Evolutionary conservation across 768 basidiomycete genomes (phyloP).

Genomic region (Strobilomyces dryophilus): DNA sequence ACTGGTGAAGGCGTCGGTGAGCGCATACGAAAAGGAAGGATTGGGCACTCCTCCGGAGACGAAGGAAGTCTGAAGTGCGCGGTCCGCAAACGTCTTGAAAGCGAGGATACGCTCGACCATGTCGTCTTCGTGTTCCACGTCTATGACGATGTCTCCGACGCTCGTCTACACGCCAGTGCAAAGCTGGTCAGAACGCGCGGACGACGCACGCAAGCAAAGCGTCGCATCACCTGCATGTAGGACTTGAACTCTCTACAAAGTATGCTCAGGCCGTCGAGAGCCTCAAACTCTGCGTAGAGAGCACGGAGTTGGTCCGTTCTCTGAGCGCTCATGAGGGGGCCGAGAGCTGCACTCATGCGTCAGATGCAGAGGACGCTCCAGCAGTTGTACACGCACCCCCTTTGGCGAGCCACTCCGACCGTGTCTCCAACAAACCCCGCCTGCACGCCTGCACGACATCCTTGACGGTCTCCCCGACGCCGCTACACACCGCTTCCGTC

Average conservation of each 20-base stretch:
- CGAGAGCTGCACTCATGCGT: slow-evolving; percentile 40
- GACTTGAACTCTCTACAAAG: slow-evolving; percentile 60
- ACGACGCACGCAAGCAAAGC: not conserved
- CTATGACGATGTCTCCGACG: slow-evolving; percentile 64
- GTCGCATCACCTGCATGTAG: slow-evolving; percentile 48
- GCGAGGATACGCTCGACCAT: slow-evolving; percentile 75
- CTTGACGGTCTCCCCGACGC: slow-evolving; percentile 44
- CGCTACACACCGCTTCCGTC: slow-evolving; percentile 43
- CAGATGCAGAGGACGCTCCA: slow-evolving; percentile 27
- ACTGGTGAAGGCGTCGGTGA: slow-evolving; percentile 63
- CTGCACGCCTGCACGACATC: slow-evolving; percentile 53
- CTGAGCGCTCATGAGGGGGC: slow-evolving; percentile 45
- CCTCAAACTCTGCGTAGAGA: slow-evolving; percentile 61
- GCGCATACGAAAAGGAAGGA: slow-evolving; percentile 60
- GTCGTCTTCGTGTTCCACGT: slow-evolving; percentile 57
- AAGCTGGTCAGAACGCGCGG: not conserved
- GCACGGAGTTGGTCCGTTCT: slow-evolving; percentile 40
- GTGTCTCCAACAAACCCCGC: slow-evolving; percentile 42
- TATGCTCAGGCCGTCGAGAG: slow-evolving; percentile 49
- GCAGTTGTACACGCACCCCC: slow-evolving; percentile 34
- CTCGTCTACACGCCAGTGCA: slow-evolving; percentile 37
- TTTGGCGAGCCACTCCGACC: slow-evolving; percentile 42
- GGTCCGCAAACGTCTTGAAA: slow-evolving; percentile 59
- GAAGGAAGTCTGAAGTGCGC: slow-evolving; percentile 49
- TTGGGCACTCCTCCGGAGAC: slow-evolving; percentile 40